phyloP scores from a whole-genome alignment of 768 basidiomycete species.

The Boletus pseudopeckii region DNA sequence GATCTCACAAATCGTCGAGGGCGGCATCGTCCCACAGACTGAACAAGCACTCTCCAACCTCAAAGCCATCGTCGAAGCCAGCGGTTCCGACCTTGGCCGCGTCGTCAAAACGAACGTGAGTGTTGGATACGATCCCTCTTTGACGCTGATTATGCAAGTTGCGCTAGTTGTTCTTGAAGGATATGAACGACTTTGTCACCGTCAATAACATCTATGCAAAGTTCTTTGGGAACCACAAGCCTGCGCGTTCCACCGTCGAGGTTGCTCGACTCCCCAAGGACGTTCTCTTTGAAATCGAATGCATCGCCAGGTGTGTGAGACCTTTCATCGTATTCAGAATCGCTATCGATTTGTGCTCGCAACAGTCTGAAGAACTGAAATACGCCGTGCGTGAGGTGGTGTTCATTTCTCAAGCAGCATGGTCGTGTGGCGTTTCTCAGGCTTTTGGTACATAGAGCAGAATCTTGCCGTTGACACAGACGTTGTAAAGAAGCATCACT shows the following conservation, averaged over 20 bases:
- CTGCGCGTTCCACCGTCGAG: conserved; percentile 90
- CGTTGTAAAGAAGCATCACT: not conserved
- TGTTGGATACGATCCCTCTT: not conserved
- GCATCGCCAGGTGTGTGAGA: conserved; percentile 64
- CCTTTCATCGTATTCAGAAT: not conserved
- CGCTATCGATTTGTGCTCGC: not conserved
- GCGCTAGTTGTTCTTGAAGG: conserved; percentile 81
- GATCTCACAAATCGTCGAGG: conserved; percentile 45
- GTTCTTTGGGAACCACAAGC: conserved; percentile 89
- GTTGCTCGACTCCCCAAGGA: conserved; percentile 86
- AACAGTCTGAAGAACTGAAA: conserved; percentile 21
- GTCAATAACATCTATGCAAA: conserved; percentile 81
- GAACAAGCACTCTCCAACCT: conserved; percentile 85
- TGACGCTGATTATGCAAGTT: not conserved
- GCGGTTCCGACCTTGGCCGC: conserved; percentile 71
- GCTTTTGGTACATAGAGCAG: not conserved
- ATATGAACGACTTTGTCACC: conserved; percentile 84
- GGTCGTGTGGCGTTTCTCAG: not conserved
- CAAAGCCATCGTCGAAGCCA: conserved; percentile 76
- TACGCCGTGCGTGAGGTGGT: not conserved
- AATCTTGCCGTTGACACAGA: not conserved
- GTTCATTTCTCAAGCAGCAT: not conserved
- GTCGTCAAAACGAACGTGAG: conserved; percentile 91
- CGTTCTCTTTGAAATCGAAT: conserved; percentile 90
- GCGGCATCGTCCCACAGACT: conserved; percentile 44